These are phyloP conservation scores for Tolypocladium cylindrosporum DNA, from an alignment of 2,329 filamentous ascomycete species.

Conservation along the genomic window DNA sequence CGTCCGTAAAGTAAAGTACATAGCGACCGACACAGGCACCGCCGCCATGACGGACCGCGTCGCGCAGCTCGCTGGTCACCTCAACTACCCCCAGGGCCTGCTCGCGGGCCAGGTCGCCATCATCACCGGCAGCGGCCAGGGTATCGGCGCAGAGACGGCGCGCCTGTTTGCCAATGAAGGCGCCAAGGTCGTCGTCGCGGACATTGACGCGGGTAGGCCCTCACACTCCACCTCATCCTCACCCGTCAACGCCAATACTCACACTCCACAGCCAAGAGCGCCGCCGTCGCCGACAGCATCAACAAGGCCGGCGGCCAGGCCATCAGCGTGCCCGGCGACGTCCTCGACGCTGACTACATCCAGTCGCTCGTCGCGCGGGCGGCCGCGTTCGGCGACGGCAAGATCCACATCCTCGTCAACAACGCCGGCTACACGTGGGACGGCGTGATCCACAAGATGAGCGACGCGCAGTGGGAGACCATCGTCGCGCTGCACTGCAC, in stretches of 20 bases:
- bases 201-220: slow-evolving; percentile 62
- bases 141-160: slow-evolving; percentile 79
- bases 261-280: slow-evolving; percentile 49
- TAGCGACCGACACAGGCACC: not conserved
- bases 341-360: slow-evolving; percentile 63
- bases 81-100: slow-evolving; percentile 74
- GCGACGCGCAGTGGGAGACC: slow-evolving; percentile 84
- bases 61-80: slow-evolving; percentile 63
- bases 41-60: slow-evolving; percentile 45
- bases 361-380: slow-evolving; percentile 61
- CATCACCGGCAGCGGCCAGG: slow-evolving; percentile 77
- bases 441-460: slow-evolving; percentile 86
- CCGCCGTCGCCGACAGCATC: slow-evolving; percentile 59
- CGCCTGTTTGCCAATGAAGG: slow-evolving; percentile 80
- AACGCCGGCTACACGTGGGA: slow-evolving; percentile 93
- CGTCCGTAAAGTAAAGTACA: not conserved
- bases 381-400: slow-evolving; percentile 72
- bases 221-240: not conserved
- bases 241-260: too few species aligned
- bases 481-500: slow-evolving; percentile 78
- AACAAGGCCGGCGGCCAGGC: slow-evolving; percentile 57
- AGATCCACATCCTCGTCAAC: slow-evolving; percentile 87
- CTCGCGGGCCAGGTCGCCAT: slow-evolving; percentile 75
- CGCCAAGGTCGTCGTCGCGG: slow-evolving; percentile 72
- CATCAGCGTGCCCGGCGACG: slow-evolving; percentile 65